Evolutionary conservation across 2,329 filamentous ascomycete genomes (phyloP).

Genomic region (Aspergillus texensis): DNA sequence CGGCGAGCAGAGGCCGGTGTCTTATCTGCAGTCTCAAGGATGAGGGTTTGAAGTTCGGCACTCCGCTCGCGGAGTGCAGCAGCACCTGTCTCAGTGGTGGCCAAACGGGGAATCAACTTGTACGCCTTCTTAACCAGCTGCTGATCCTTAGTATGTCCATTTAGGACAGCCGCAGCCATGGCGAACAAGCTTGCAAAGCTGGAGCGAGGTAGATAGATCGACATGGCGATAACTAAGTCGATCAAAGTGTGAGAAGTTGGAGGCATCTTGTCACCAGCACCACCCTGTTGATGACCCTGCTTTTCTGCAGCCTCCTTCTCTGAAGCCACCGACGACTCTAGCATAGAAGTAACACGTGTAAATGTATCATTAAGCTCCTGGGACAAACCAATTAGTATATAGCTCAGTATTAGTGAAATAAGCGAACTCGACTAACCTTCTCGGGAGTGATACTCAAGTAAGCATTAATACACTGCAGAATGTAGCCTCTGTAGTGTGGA

Average conservation of each 20-base stretch:
- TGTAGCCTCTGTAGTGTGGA: slow-evolving; percentile 85
- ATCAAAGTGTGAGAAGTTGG: slow-evolving; percentile 93
- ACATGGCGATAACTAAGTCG: slow-evolving; percentile 95
- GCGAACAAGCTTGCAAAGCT: slow-evolving; percentile 85
- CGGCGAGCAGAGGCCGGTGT: slow-evolving; percentile 83
- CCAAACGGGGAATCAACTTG: slow-evolving; percentile 90
- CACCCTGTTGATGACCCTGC: slow-evolving; percentile 65
- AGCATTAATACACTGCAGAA: slow-evolving; percentile 91
- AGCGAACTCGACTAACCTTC: slow-evolving; percentile 38
- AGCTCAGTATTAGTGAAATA: not conserved
- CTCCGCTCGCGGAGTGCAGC: slow-evolving; percentile 76
- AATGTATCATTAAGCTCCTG: slow-evolving; percentile 86
- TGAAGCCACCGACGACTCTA: slow-evolving; percentile 69
- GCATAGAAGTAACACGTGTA: slow-evolving; percentile 79
- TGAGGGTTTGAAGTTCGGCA: slow-evolving; percentile 76
- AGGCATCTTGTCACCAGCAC: slow-evolving; percentile 74
- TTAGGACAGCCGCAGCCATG: slow-evolving; percentile 80
- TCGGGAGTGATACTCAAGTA: slow-evolving; percentile 86
- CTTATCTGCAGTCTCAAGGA: slow-evolving; percentile 79
- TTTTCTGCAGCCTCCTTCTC: slow-evolving; percentile 66
- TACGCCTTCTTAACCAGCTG: slow-evolving; percentile 99
- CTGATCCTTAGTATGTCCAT: slow-evolving; percentile 68
- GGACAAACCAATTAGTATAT: slow-evolving; percentile 8
- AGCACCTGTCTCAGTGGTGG: slow-evolving; percentile 76
- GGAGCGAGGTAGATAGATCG: slow-evolving; percentile 84